A percentile compares a stretch with the other conserved stretches of the same genome.
phyloP scores from a whole-genome alignment of 2,329 filamentous ascomycete genomes.

The Exophiala viscosa region DNA sequence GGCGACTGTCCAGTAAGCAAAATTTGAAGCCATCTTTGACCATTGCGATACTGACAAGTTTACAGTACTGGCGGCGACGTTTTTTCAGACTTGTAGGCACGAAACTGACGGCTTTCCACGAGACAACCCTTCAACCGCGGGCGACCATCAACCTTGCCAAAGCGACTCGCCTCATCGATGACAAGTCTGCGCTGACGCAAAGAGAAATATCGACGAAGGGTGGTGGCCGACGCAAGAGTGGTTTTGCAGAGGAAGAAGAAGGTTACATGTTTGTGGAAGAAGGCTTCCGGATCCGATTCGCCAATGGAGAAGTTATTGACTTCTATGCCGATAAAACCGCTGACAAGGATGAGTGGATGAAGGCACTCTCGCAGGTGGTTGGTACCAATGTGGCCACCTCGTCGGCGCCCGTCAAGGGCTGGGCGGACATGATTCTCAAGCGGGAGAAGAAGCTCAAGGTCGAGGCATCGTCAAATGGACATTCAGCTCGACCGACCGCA shows the following conservation, averaged over 20 bases:
- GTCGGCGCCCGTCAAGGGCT: conserved; percentile 48
- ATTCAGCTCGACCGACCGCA: conserved; percentile 8
- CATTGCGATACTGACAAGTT: conserved; percentile 7
- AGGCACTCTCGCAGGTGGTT: conserved; percentile 69
- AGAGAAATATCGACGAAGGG: conserved; percentile 74
- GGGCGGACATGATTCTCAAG: conserved; percentile 59
- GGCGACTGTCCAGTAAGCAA: conserved; percentile 89
- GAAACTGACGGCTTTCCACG: conserved; percentile 92
- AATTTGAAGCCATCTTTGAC: neutral
- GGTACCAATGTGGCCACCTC: conserved; percentile 45
- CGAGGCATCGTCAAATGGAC: conserved; percentile 7
- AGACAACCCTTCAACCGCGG: conserved; percentile 88
- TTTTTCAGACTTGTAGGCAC: conserved; percentile 93
- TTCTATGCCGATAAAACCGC: conserved; percentile 89
- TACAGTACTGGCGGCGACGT: conserved; percentile 90
- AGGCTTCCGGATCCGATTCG: conserved; percentile 97
- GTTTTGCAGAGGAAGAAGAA: conserved; percentile 96
- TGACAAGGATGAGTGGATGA: conserved; percentile 95
- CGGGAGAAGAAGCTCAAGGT: conserved; percentile 36
- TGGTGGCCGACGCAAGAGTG: conserved; percentile 81
- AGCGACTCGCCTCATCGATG: conserved; percentile 88
- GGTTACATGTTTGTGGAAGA: conserved; percentile 99
- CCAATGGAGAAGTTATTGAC: conserved; percentile 96
- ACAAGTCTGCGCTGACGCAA: conserved; percentile 76
- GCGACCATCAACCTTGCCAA: conserved; percentile 96